Percentiles rank a stretch among this genome's conserved stretches.
Conservation (phyloP, 1,284 basidiomycete genomes). For the Jaminaea rosea region DNA sequence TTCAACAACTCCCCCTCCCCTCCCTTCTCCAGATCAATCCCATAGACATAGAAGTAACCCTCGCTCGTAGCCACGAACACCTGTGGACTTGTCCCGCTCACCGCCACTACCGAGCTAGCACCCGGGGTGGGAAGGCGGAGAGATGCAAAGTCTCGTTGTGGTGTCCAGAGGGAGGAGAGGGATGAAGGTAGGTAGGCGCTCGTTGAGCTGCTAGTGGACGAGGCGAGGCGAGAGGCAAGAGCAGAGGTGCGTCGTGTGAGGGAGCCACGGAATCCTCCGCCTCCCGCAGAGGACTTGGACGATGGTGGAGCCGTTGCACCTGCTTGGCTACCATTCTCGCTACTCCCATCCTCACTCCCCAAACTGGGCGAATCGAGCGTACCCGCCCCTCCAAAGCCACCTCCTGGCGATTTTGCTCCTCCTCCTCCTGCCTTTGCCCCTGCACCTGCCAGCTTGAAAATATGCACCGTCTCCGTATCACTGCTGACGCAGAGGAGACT, state of each 20-base stretch:
- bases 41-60: conserved; percentile 90
- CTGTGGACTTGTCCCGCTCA: conserved; percentile 68
- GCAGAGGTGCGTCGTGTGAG: too few relatives aligned
- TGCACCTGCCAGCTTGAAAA: conserved; percentile 66
- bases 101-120: conserved; percentile 47
- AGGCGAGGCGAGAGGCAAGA: neutral
- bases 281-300: too few relatives aligned
- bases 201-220: conserved; percentile 58
- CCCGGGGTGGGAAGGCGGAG: conserved; percentile 75
- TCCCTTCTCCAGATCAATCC: conserved; percentile 88
- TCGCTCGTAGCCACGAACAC: conserved; percentile 95
- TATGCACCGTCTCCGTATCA: conserved; percentile 92
- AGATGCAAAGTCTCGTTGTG: conserved; percentile 86
- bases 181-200: conserved; percentile 85
- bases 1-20: conserved; percentile 92
- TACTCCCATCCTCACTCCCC: conserved; percentile 7
- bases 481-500: conserved; percentile 78
- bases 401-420: conserved; percentile 3
- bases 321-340: conserved; percentile 14
- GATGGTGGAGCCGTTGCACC: too few relatives aligned
- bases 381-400: conserved; percentile 10
- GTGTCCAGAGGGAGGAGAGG: conserved; percentile 94
- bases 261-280: too few relatives aligned
- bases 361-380: conserved; percentile 9
- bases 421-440: conserved; percentile 17